phyloP scores from a whole-genome alignment of 2,329 filamentous ascomycete species.

The Cladosporium velox region DNA sequence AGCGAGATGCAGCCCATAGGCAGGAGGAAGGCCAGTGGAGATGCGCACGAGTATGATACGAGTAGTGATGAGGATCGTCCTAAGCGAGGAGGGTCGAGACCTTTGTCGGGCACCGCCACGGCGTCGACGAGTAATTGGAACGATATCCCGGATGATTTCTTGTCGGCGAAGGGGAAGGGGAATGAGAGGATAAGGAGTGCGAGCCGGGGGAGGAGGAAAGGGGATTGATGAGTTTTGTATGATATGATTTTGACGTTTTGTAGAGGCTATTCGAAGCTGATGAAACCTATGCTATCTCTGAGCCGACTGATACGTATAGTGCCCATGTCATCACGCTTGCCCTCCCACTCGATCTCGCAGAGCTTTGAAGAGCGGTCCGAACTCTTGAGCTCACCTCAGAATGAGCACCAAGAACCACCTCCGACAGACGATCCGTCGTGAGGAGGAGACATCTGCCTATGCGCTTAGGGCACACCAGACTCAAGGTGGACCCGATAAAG shows the following conservation, averaged over 20 bases:
- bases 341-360: background rate
- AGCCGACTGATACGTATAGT: background rate
- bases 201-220: conserved; percentile 35
- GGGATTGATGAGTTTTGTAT: conserved; percentile 29
- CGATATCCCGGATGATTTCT: conserved; percentile 51
- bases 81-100: conserved; percentile 16
- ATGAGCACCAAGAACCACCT: background rate
- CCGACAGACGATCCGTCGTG: no score
- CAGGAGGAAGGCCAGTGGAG: conserved; percentile 31
- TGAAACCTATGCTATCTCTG: background rate
- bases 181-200: conserved; percentile 31
- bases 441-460: no score
- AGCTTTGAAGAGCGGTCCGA: background rate
- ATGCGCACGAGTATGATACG: conserved; percentile 28
- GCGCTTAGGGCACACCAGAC: no score
- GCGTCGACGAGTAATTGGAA: conserved; percentile 48
- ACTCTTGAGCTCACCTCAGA: background rate
- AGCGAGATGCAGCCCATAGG: conserved; percentile 47
- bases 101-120: background rate
- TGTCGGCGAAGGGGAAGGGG: conserved; percentile 32
- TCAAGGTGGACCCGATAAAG: no score
- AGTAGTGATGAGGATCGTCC: conserved; percentile 41
- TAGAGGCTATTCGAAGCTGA: background rate
- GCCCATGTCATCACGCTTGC: background rate
- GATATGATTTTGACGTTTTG: conserved; percentile 9